These are phyloP conservation scores for Strombidium stylifer DNA, from an alignment of 73 alveolate species.

Conservation along the genomic window DNA sequence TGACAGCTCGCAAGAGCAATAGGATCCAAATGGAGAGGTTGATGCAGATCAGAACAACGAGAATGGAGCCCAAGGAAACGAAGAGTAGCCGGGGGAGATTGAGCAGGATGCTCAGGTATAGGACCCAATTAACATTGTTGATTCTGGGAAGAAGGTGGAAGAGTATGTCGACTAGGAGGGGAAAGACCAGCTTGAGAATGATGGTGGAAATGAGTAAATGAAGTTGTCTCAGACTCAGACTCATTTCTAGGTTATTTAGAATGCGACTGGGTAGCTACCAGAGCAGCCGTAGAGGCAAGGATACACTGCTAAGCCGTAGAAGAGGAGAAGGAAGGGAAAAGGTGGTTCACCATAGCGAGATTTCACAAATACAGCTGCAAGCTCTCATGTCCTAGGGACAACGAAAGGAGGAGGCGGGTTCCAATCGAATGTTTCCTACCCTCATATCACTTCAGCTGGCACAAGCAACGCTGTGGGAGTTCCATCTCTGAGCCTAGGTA, in stretches of 20 bases:
- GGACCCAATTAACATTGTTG: neutral
- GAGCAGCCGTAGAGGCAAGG: too few relatives aligned
- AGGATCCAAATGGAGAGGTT: slow-evolving; percentile 1
- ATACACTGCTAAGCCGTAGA: too few relatives aligned
- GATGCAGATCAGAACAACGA: neutral
- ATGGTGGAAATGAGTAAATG: neutral
- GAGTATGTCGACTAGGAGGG: neutral
- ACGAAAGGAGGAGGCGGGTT: too few relatives aligned
- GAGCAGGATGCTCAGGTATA: neutral
- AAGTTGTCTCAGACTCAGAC: too few relatives aligned
- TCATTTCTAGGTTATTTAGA: too few relatives aligned
- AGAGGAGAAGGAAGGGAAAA: too few relatives aligned
- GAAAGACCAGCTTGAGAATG: neutral
- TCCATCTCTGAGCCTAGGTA: slow-evolving; percentile 4
- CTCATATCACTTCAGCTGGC: neutral
- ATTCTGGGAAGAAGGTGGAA: neutral
- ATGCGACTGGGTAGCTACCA: too few relatives aligned
- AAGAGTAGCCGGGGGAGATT: neutral
- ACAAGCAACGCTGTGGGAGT: neutral
- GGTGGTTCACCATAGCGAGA: too few relatives aligned
- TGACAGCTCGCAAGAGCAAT: neutral
- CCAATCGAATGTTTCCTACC: too few relatives aligned
- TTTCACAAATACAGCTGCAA: too few relatives aligned
- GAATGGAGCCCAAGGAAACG: neutral
- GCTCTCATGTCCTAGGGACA: too few relatives aligned